Base-by-base conservation (phyloP, 2,329 filamentous ascomycete genomes). In the Aspergillus sp. region DNA sequence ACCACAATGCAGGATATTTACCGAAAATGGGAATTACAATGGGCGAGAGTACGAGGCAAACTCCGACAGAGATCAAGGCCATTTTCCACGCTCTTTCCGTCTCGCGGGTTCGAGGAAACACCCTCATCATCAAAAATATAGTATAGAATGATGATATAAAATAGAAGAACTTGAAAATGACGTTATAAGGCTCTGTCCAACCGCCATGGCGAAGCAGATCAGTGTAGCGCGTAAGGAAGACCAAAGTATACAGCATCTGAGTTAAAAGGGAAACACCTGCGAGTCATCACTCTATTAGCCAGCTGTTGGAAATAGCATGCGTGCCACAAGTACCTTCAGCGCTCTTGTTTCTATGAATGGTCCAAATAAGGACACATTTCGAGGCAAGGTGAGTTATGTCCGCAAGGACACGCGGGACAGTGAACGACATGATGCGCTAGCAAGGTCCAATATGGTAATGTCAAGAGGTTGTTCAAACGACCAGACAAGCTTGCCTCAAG, bases 81-180 rank as follows among this genome's bases (percentile, higher is more conserved):
- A 97, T 80, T 77, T 93, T 96, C 93, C 93, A 97, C n/a, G 92
- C 90, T 67, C 91, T 86, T 78, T 98, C 93, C 53, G 87, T 83
- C 77, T 98, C 93, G 43, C 93, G 81, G n/a, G 93, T 96, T 35
- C 93, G 85, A 11, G 93, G 89, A 73, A 87, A 96, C 21, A 92
- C 80, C 76, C 87, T 89, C 74, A 91, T 89, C 92, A 98, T 97
- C 62, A 96, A 76, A 56, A 84, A 88, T 61, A 97, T 84, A 67
- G 93, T 95, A 75, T 96, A 97, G 62, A 93, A 83, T 1, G 90
- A 93, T 4, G 90, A 90, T 3, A 84, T 69, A 60, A 96, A 89
- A 77, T 96, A 98, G 77, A 96, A 91, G 61, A 95, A 82, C 81
- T 97, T 97, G 75, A 97, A 89, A 59, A 89, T 80, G 64, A 88